Evolutionary conservation across 345 rosid species (phyloP).

Genomic region (Aquilaria malaccensis): DNA sequence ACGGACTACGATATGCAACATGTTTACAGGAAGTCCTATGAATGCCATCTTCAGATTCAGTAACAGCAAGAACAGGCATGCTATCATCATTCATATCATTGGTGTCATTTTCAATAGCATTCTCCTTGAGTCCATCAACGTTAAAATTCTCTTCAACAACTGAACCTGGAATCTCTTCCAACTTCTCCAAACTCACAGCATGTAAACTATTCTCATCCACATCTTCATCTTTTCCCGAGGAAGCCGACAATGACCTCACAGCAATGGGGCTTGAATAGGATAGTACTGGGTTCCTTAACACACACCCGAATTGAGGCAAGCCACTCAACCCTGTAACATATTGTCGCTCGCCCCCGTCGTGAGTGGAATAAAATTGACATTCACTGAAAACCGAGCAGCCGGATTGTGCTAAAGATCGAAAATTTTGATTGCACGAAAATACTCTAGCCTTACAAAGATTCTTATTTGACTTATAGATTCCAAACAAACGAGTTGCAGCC

Average conservation of each 20-base stretch:
- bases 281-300: conserved; percentile 12
- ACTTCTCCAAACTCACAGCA: conserved; percentile 4
- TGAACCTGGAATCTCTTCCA: conserved; percentile 6
- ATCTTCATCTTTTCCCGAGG: conserved; percentile 19
- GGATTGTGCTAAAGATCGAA: conserved; percentile 29
- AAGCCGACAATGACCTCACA: conserved; percentile 26
- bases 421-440: conserved; percentile 21
- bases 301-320: conserved; percentile 6
- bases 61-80: conserved; percentile 4
- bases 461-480: conserved; percentile 30
- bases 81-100: conserved; percentile 11
- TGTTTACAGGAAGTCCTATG: conserved; percentile 2
- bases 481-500: conserved; percentile 33
- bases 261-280: conserved; percentile 14
- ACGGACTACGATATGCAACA: conserved; percentile 34
- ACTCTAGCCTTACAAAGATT: conserved; percentile 25
- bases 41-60: conserved; percentile 17
- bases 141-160: conserved; percentile 11
- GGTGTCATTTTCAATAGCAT: conserved; percentile 1
- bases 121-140: conserved; percentile 16
- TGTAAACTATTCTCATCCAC: conserved; percentile 10
- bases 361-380: conserved; percentile 15
- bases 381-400: conserved; percentile 19
- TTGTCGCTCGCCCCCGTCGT: conserved; percentile 22
- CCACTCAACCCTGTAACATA: conserved; percentile 17